Base-by-base conservation (phyloP, 2,329 filamentous ascomycete species). In the Pseudocercospora pini-densiflorae region DNA sequence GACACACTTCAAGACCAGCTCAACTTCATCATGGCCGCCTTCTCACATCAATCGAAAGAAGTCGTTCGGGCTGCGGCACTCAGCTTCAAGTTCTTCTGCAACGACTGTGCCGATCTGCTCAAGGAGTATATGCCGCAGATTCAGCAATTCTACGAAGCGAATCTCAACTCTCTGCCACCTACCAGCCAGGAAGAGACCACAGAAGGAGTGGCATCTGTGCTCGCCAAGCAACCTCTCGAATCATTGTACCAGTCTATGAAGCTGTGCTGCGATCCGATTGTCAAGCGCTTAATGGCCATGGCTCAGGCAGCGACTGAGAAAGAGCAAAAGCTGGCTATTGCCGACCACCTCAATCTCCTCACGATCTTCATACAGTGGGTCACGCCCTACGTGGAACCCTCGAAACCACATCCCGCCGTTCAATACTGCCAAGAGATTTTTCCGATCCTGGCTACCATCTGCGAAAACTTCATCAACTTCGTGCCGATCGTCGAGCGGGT, bases 341-440 rank as follows among this genome's bases (percentile, higher is more conserved):
- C 95, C 89, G 94, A 99, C 80, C 93, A 96, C 76, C 84, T 99
- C 54, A 93, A 97, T 75, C 85, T 99, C 62, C 89, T 99, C 72
- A 97, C 94, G 3, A 91, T 93, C 66, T 97, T 98, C 77, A 87
- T 96, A 53, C 91, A 97, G 77, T 82, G 85, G 70, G 88, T 91
- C 10, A 89, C 90, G 63, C 95, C 95, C 0, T 90, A 91, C 62
- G 87, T 94, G 49, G 87, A 88, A 24, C 86, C 87, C 8, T 86
- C 86, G 60, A 85, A 93, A 70, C 89, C 92, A 67, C 94, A 98
- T 76, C 94, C 94, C 5, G 93, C 92, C 0, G 94, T 99, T 65
- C 94, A 93, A 79, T 99, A 99, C 81, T 98, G 95, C 86, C 88
- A 94, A 74, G 94, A 98, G 77, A 91, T 97, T 21, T 93, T 98